Evolutionary conservation across 257 asterid species (phyloP).

Genomic region (Scutellaria baicalensis): DNA sequence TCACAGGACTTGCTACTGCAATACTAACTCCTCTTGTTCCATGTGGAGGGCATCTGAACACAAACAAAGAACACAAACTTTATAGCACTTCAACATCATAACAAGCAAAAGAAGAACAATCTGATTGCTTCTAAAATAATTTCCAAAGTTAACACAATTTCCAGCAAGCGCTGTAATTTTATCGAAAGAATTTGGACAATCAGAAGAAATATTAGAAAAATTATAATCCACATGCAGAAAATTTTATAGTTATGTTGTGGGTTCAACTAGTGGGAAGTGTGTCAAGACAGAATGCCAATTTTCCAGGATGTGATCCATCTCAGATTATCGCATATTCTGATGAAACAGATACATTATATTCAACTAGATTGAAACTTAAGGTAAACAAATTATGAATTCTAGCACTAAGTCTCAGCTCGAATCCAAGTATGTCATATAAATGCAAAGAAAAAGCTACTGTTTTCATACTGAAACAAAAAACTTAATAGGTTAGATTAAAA

Average conservation of each 20-base stretch:
- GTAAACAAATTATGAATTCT: neutral
- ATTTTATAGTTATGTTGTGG: neutral
- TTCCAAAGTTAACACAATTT: conserved; percentile 95
- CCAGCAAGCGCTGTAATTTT: conserved; percentile 77
- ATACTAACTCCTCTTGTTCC: no score
- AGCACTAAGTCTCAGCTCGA: neutral
- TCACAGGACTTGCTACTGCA: no score
- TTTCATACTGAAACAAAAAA: conserved; percentile 73
- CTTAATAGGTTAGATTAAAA: conserved; percentile 2
- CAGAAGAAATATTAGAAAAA: conserved; percentile 6
- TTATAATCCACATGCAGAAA: neutral
- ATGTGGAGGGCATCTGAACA: no score
- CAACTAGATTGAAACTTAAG: neutral
- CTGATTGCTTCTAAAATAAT: no score
- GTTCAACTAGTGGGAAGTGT: neutral
- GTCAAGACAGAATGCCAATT: neutral
- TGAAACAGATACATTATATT: neutral
- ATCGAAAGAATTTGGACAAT: conserved; percentile 9
- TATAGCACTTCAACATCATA: no score
- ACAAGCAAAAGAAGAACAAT: no score
- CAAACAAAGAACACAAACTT: no score
- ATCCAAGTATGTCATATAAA: neutral
- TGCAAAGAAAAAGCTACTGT: conserved; percentile 38
- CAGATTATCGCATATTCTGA: neutral
- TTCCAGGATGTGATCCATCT: neutral